A percentile compares a stretch with the other conserved stretches of the same genome.
These are phyloP conservation scores for Gamarada debralockiae DNA, from an alignment of 495 filamentous ascomycete genomes.

Conservation along the genomic window DNA sequence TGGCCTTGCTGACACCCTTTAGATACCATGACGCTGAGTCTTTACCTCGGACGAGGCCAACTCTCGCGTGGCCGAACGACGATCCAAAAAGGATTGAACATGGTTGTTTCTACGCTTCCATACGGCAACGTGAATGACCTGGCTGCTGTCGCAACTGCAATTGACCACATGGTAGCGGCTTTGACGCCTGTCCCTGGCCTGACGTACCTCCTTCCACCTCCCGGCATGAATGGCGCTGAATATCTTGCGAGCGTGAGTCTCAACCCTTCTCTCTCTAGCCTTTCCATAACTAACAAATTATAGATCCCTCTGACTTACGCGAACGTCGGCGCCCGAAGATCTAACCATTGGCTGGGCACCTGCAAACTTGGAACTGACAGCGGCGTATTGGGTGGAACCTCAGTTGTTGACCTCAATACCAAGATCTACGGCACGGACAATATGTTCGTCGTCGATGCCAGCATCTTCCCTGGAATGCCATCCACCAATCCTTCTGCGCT, in stretches of 20 bases:
- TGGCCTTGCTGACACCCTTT: background rate
- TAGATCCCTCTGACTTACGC: slow-evolving; percentile 33
- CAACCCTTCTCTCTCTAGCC: background rate
- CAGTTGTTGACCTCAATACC: slow-evolving; percentile 61
- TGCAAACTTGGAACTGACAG: slow-evolving; percentile 58
- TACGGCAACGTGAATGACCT: slow-evolving; percentile 32
- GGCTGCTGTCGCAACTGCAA: slow-evolving; percentile 43
- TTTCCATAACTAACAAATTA: background rate
- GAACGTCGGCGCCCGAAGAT: slow-evolving; percentile 50
- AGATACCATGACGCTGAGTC: slow-evolving; percentile 54
- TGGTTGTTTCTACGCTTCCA: slow-evolving; percentile 19
- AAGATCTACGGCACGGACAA: slow-evolving; percentile 64
- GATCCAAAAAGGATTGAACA: slow-evolving; percentile 50
- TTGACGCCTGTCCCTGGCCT: slow-evolving; percentile 49
- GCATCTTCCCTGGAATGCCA: slow-evolving; percentile 53
- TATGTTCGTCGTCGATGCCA: slow-evolving; percentile 52
- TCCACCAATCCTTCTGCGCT: slow-evolving; percentile 50
- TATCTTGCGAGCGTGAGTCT: slow-evolving; percentile 45
- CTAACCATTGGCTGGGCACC: slow-evolving; percentile 70
- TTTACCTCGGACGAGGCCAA: slow-evolving; percentile 62
- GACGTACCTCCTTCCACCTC: slow-evolving; percentile 47
- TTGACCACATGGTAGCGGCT: slow-evolving; percentile 55
- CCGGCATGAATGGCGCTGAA: slow-evolving; percentile 41
- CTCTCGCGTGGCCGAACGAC: slow-evolving; percentile 59
- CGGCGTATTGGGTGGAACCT: slow-evolving; percentile 47